Base-by-base conservation (phyloP, 2,329 filamentous ascomycete genomes). In the Aspergillus clavatus region DNA sequence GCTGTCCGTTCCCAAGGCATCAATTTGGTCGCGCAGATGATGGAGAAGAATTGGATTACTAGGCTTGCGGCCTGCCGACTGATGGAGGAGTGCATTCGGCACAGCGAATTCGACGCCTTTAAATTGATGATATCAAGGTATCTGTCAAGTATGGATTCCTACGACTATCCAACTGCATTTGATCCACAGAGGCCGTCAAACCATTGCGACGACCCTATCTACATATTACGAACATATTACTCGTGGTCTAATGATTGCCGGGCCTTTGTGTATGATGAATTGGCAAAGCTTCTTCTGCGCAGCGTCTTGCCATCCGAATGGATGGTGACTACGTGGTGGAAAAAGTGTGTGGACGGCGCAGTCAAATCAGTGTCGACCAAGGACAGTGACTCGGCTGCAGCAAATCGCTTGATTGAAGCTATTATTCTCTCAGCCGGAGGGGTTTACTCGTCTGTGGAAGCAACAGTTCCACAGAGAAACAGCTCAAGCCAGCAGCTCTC, bases 1-100 rank as follows among this genome's bases (percentile, higher is more conserved):
- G 65, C 67, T 42, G 67, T 69, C 23, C 67, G 69, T 18, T 59
- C 66, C 2, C 68, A 69, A 48, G 69, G 69, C 8, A 64, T 71
- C 31, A 54, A 60, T 46, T 44, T 71, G 40, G 57, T 72, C 14
- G 64, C 62, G 35, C 56, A 59, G 28, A 62, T 69, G 56, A 62
- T 71, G 40, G 55, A 52, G 42, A 63, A 63, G 14, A 51, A 51
- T 45, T 69, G 65, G 66, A 47, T 72, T 21, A 63, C 62, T 3
- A 57, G 59, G 22, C 35, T 56, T 5, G 58, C 65, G 28, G 56
- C 55, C 7, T 64, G 57, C 40, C 52, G 59, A n/a, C 47, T 71
- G 28, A 52, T 69, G 42, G 57, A 63, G 28, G 60, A 61, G 19
- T 63, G 65, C 18, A 51, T 67, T 33, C 52, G 55, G 4, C 49